phyloP scores from a whole-genome alignment of 805 yeast species.

The Myxozyma neotropica region DNA sequence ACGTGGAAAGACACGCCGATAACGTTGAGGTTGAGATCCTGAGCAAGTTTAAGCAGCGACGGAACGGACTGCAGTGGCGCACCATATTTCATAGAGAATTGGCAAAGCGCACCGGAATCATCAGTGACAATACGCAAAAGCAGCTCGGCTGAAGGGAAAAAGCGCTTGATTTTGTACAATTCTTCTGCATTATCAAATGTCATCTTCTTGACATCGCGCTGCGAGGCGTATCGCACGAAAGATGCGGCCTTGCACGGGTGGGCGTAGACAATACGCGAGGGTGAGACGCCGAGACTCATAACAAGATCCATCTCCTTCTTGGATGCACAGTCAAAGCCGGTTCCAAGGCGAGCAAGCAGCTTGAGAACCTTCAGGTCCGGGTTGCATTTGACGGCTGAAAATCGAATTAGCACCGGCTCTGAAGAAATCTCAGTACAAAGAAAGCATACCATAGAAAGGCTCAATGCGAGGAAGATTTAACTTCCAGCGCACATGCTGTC shows the following conservation, averaged over 20 bases:
- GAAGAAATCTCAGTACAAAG: not conserved
- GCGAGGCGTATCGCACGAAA: constrained; percentile 71
- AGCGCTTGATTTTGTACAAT: constrained; percentile 66
- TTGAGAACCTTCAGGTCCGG: constrained; percentile 64
- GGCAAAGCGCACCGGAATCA: constrained; percentile 84
- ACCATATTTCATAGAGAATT: constrained; percentile 86
- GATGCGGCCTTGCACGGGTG: constrained; percentile 93
- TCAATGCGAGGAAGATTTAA: constrained; percentile 66
- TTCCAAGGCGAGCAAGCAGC: constrained; percentile 61
- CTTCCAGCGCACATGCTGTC: constrained; percentile 67
- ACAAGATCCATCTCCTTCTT: constrained; percentile 75
- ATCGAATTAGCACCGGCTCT: not conserved
- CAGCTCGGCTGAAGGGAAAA: constrained; percentile 69
- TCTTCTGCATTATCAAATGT: constrained; percentile 91
- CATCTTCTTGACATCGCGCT: constrained; percentile 62
- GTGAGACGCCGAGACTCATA: constrained; percentile 61
- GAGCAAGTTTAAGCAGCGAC: constrained; percentile 61
- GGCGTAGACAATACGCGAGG: constrained; percentile 79
- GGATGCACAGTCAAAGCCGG: constrained; percentile 92
- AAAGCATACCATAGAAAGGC: constrained; percentile 62
- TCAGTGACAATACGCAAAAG: constrained; percentile 85
- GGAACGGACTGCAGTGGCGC: constrained; percentile 62
- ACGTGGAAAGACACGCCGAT: constrained; percentile 93
- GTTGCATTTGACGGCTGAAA: constrained; percentile 85
- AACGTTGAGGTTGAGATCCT: constrained; percentile 61